Conservation (phyloP, 2,329 filamentous ascomycete species). For the Fusarium burgessii region DNA sequence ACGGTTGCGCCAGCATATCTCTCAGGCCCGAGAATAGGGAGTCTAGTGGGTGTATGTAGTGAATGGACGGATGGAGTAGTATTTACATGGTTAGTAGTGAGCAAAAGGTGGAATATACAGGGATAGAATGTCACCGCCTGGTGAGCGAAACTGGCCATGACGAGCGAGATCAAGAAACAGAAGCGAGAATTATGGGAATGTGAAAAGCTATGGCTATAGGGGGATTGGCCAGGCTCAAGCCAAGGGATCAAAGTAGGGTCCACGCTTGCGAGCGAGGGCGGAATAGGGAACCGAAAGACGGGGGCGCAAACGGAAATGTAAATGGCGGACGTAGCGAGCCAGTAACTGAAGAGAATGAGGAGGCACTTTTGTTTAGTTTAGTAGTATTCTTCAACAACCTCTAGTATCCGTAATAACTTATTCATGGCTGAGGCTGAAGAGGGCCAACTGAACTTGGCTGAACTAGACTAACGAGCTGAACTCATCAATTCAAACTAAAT, state of each 20-base stretch:
- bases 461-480: neutral
- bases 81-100: neutral
- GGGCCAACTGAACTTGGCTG: neutral
- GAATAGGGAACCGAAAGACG: constrained; percentile 35
- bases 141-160: constrained; percentile 19
- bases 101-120: constrained; percentile 18
- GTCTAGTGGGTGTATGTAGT: neutral
- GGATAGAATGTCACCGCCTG: constrained; percentile 34
- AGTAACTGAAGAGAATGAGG: neutral
- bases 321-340: constrained; percentile 38
- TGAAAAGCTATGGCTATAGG: constrained; percentile 1
- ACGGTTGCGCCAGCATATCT: constrained; percentile 20
- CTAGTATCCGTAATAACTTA: neutral
- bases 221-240: constrained; percentile 13
- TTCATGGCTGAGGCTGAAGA: neutral
- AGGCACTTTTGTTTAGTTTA: constrained; percentile 5
- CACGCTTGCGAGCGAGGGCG: constrained; percentile 27
- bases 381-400: constrained; percentile 6
- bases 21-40: constrained; percentile 7
- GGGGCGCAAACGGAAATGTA: constrained; percentile 22
- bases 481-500: neutral
- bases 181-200: constrained; percentile 40
- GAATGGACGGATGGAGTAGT: neutral
- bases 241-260: constrained; percentile 13
- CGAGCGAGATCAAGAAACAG: constrained; percentile 7